Percentiles rank a stretch among this genome's conserved stretches.
These are phyloP conservation scores for Hypoxylon rickii DNA, from an alignment of 495 filamentous ascomycete genomes.

Conservation along the genomic window DNA sequence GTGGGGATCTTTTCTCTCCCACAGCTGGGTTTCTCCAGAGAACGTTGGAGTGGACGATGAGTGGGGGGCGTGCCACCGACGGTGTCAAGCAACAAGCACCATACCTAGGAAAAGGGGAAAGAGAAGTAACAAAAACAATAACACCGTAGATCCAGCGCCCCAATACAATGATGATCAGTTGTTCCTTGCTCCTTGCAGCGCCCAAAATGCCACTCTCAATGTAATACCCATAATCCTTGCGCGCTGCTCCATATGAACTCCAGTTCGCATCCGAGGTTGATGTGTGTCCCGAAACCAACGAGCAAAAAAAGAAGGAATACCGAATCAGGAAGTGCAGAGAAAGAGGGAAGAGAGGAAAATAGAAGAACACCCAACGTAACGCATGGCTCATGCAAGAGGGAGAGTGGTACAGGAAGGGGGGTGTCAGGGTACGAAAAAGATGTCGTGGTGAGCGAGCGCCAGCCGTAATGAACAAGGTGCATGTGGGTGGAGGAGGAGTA, in stretches of 20 bases:
- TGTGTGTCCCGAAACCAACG: conserved; percentile 19
- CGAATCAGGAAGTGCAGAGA: conserved; percentile 13
- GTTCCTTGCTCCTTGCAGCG: conserved; percentile 25
- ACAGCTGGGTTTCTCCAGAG: conserved; percentile 4
- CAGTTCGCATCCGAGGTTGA: conserved; percentile 30
- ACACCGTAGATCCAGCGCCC: conserved; percentile 27
- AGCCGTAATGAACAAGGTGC: conserved; percentile 21
- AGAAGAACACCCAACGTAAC: conserved; percentile 10
- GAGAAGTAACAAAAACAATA: conserved; percentile 1
- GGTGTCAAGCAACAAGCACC: conserved; percentile 2
- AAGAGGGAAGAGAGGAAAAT: conserved; percentile 1
- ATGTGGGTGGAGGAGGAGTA: no score
- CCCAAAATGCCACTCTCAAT: conserved; percentile 18
- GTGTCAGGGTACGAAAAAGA: conserved; percentile 6
- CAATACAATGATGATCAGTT: conserved; percentile 29
- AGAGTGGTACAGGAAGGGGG: conserved; percentile 21
- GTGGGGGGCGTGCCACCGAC: conserved; percentile 6
- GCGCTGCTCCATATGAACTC: conserved; percentile 31
- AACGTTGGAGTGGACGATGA: neutral
- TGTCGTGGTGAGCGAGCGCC: conserved; percentile 29
- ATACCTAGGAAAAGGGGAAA: conserved; percentile 8
- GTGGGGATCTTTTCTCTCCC: conserved; percentile 3
- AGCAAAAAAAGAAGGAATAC: conserved; percentile 19
- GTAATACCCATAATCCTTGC: conserved; percentile 22
- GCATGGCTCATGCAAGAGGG: conserved; percentile 24